Conservation (phyloP, 148 eudicot species). For the Fagopyrum homotropicum region DNA sequence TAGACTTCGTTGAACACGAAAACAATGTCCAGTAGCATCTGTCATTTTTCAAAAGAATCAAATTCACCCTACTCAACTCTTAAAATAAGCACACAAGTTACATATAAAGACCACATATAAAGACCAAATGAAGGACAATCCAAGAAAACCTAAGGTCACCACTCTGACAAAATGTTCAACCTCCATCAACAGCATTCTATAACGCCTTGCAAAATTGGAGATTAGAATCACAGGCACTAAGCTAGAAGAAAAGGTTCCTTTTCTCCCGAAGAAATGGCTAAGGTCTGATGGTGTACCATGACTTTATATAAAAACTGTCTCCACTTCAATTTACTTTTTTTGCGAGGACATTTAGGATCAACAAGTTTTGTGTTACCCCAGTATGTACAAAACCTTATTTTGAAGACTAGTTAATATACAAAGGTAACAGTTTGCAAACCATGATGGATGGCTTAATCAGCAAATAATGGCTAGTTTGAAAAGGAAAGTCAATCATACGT, state of each 20-base stretch:
- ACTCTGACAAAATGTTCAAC: neutral
- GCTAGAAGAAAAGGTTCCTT: no score
- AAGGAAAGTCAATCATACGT: neutral
- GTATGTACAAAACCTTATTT: neutral
- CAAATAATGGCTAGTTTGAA: neutral
- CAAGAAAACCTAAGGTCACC: neutral
- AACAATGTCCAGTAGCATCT: constrained; percentile 84
- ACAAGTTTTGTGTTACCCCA: no score
- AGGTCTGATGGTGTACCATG: neutral
- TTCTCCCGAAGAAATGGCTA: neutral
- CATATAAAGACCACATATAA: neutral
- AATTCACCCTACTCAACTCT: neutral
- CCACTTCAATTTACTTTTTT: neutral
- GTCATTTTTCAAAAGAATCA: constrained; percentile 13
- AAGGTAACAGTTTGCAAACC: neutral
- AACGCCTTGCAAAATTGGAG: neutral
- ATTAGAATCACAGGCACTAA: no score
- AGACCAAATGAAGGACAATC: neutral
- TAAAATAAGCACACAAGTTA: neutral
- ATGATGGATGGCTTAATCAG: neutral
- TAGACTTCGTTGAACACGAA: constrained; percentile 54
- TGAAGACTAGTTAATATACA: neutral
- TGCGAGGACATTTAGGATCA: neutral
- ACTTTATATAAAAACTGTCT: neutral
- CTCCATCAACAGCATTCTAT: neutral